Percentiles rank a stretch among this genome's conserved stretches.
Conservation (phyloP, 352 stramenopile genomes). For the Globisporangium polare region DNA sequence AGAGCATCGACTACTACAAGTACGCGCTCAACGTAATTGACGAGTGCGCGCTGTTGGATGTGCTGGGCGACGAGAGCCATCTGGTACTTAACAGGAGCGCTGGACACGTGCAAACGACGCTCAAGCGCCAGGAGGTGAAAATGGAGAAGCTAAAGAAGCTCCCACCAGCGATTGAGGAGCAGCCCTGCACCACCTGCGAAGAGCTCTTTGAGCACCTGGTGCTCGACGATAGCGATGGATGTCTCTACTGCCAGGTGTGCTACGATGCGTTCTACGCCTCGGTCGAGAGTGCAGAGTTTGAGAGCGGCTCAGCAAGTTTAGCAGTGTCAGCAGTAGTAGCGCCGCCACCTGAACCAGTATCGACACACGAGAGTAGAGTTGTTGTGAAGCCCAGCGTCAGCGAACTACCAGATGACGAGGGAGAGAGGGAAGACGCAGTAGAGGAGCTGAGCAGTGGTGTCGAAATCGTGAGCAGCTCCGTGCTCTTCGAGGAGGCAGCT, state of each 20-base stretch:
- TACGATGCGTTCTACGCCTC: conserved; percentile 67
- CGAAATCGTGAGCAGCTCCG: neutral
- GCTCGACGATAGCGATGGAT: conserved; percentile 59
- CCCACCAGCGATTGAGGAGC: neutral
- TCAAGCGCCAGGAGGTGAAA: conserved; percentile 13
- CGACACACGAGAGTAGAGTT: neutral
- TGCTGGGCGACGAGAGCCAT: conserved; percentile 20
- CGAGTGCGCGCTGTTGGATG: conserved; percentile 25
- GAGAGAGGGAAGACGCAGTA: neutral
- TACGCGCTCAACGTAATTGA: conserved; percentile 53
- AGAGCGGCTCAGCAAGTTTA: neutral
- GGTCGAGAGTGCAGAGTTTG: neutral
- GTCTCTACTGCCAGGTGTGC: conserved; percentile 61
- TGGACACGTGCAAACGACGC: conserved; percentile 17
- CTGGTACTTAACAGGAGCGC: conserved; percentile 26
- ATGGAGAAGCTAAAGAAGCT: conserved; percentile 10
- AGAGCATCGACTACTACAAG: conserved; percentile 33
- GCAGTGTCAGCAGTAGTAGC: neutral
- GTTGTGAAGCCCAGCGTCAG: neutral
- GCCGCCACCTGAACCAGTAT: neutral
- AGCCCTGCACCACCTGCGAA: conserved; percentile 53
- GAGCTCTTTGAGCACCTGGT: conserved; percentile 24
- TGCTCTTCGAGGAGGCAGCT: neutral
- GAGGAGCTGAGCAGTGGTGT: neutral
- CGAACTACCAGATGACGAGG: neutral